A percentile compares a stretch with the other conserved stretches of the same genome.
phyloP scores from a whole-genome alignment of 2,329 filamentous ascomycete genomes.

The Alternaria brassicicola region DNA sequence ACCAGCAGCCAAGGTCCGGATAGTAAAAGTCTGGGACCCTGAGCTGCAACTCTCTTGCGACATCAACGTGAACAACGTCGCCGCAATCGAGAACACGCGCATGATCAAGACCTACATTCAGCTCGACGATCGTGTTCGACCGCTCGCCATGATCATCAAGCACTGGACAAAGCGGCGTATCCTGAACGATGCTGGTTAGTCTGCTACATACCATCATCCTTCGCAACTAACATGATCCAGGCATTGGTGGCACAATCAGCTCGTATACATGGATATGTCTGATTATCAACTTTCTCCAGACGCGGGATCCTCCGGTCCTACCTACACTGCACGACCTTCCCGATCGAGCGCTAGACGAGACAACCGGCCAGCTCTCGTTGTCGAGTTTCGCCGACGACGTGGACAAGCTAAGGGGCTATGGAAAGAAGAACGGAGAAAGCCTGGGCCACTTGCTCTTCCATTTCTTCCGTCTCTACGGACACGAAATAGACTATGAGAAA shows the following conservation, averaged over 20 bases:
- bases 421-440: conserved; percentile 78
- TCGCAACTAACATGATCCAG: conserved; percentile 48
- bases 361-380: conserved; percentile 64
- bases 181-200: conserved; percentile 92
- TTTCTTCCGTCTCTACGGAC: conserved; percentile 93
- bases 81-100: conserved; percentile 92
- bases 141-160: conserved; percentile 95
- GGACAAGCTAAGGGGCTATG: conserved; percentile 73
- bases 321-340: conserved; percentile 81
- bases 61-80: conserved; percentile 98
- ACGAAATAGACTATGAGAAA: conserved; percentile 90
- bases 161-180: conserved; percentile 94
- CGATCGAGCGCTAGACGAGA: conserved; percentile 64
- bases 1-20: conserved; percentile 92
- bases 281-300: conserved; percentile 95
- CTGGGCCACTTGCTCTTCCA: conserved; percentile 88
- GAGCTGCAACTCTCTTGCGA: conserved; percentile 88
- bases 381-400: conserved; percentile 89
- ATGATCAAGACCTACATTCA: conserved; percentile 98
- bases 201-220: neutral
- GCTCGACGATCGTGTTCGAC: conserved; percentile 87
- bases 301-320: conserved; percentile 80
- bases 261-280: conserved; percentile 99
- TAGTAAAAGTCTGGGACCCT: conserved; percentile 98
- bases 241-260: conserved; percentile 90